Base-by-base conservation (phyloP, 371 early-diverging fungal species). In the Batkoa obscura region DNA sequence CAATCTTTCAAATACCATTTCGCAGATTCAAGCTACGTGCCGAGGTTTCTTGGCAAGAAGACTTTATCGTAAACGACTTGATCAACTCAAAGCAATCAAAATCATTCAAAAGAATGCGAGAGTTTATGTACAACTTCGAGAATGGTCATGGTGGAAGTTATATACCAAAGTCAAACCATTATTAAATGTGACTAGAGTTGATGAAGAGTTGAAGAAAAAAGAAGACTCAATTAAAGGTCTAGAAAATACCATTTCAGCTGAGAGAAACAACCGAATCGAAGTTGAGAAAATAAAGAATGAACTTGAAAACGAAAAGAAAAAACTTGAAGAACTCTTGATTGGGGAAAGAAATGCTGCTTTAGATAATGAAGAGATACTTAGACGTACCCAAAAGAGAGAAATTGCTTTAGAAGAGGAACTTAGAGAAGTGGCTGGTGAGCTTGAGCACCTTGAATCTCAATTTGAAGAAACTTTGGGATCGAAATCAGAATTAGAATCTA, bases 101-200 rank as follows among this genome's bases (percentile, higher is more conserved):
- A 75, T 88, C 43, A 90, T 97, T 59, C 92, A 96, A 64, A 79
- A 83, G 60, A 91, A 95, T 64, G 84, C 90, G 10, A 71, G 93
- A 13, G 75, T 91, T 33, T 90, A 88, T 65, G 80, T 88, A 55
- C 71, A 84, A 50, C 73, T 93, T 12, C 80, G 88, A 34, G 88
- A 92, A 71, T 89, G 94, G 90, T 72, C 89, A 23, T 92, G 96
- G 94, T 96, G 94, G 92, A 84, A 79, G 56, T 74, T 99, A 33
- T 99, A 94, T 71, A 76, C 85, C 60, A 93, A 94, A 50, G 82
- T 98, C 59, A 95, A 97, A 72, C 98, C 99, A n/a, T 74, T 97
- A 43, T 72, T 95, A 41, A 88, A 84, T 47, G 92, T 92, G 0
- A 83, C 81, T 58, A 80, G 81, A 13, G 68, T 75, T 13, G 89